Conservation (phyloP, 352 stramenopile species). For the Pythium volutum region DNA sequence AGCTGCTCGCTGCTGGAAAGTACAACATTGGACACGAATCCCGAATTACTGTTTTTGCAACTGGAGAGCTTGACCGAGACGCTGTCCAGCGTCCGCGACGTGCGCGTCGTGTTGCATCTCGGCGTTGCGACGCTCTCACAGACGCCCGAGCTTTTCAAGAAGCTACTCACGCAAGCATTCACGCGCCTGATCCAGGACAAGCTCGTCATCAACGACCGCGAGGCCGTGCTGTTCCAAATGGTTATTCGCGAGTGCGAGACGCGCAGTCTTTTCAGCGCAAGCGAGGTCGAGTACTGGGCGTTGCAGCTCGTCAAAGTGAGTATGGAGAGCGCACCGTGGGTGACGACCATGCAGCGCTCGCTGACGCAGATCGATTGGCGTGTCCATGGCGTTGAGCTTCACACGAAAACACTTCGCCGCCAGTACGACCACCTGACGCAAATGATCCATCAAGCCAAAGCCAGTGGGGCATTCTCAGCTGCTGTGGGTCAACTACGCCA, state of each 20-base stretch:
- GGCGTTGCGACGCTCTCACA: background rate
- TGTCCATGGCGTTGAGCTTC: background rate
- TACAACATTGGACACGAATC: background rate
- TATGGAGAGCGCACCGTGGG: slow-evolving; percentile 17
- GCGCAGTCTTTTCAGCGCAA: background rate
- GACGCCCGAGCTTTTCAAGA: background rate
- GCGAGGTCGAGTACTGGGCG: slow-evolving; percentile 9
- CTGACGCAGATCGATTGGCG: background rate
- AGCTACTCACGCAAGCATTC: slow-evolving; percentile 1
- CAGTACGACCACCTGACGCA: background rate
- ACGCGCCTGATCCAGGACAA: slow-evolving; percentile 12
- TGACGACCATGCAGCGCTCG: slow-evolving; percentile 7
- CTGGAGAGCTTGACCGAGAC: slow-evolving; percentile 6
- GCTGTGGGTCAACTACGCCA: background rate
- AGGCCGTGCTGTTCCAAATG: slow-evolving; percentile 12
- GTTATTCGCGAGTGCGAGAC: slow-evolving; percentile 9
- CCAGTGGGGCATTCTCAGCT: background rate
- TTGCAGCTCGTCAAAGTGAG: slow-evolving; percentile 9
- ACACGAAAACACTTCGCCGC: background rate
- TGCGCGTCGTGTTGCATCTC: slow-evolving; percentile 7
- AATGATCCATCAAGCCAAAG: background rate
- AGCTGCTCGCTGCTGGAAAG: background rate
- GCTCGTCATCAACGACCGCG: slow-evolving; percentile 13
- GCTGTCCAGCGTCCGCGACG: slow-evolving; percentile 10
- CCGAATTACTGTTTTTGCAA: background rate